phyloP scores from a whole-genome alignment of 495 filamentous ascomycete genomes.

The Xylaria sp. region DNA sequence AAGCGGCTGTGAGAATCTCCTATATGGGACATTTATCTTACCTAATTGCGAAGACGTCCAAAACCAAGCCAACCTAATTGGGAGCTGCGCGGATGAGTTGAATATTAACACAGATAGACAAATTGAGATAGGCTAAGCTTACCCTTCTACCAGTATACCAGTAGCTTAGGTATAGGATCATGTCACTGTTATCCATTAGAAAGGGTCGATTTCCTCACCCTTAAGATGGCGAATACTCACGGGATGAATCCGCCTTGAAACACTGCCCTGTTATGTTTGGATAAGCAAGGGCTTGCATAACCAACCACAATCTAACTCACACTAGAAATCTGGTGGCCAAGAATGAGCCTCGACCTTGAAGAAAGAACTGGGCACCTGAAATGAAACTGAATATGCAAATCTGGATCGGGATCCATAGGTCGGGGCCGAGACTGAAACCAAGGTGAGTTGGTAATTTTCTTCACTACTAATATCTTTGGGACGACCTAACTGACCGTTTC shows the following conservation, averaged over 20 bases:
- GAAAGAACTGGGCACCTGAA: slow-evolving; percentile 69
- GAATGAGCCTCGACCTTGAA: slow-evolving; percentile 68
- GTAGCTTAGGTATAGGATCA: slow-evolving; percentile 37
- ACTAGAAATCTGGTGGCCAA: slow-evolving; percentile 69
- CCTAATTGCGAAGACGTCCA: slow-evolving; percentile 39
- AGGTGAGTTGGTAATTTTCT: slow-evolving; percentile 9
- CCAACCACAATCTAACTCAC: slow-evolving; percentile 43
- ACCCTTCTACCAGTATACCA: slow-evolving; percentile 36
- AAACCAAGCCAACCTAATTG: slow-evolving; percentile 36
- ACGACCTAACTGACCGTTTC: slow-evolving; percentile 56
- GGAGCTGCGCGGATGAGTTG: slow-evolving; percentile 31
- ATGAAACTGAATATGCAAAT: slow-evolving; percentile 81
- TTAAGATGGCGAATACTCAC: slow-evolving; percentile 31
- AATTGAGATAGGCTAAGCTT: slow-evolving; percentile 10
- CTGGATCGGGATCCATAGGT: slow-evolving; percentile 84
- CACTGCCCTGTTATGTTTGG: slow-evolving; percentile 42
- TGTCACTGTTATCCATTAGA: slow-evolving; percentile 30
- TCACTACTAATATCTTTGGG: not conserved
- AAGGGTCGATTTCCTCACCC: not conserved
- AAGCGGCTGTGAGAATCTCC: not conserved
- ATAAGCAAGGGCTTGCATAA: slow-evolving; percentile 19
- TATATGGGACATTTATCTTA: not conserved
- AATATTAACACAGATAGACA: not conserved
- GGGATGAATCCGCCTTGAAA: slow-evolving; percentile 77
- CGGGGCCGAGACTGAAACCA: slow-evolving; percentile 61